These are phyloP conservation scores for Hansenula lynferdii DNA, from an alignment of 1,139 yeast species.

Conservation along the genomic window DNA sequence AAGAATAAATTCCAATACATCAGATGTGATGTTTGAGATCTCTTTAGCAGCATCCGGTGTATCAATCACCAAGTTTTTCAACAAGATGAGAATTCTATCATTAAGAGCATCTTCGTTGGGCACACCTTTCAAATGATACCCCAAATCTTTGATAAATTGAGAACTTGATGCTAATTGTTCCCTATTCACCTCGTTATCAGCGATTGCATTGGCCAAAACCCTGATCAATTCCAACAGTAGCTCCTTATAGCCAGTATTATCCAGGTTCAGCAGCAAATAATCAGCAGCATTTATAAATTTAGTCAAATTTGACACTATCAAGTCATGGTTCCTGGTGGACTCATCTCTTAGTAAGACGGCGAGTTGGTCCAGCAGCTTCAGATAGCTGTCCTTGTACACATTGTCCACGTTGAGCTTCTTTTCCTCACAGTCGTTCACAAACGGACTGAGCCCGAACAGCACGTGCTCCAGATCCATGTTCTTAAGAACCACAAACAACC, in stretches of 20 bases:
- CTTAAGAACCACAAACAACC: neutral
- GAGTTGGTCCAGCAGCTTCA: conserved; percentile 17
- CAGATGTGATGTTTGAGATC: conserved; percentile 9
- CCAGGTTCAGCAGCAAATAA: conserved; percentile 6
- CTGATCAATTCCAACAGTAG: conserved; percentile 14
- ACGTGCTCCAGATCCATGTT: conserved; percentile 20
- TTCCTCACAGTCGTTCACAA: conserved; percentile 13
- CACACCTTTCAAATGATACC: conserved; percentile 9
- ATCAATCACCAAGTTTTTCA: conserved; percentile 20
- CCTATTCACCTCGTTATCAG: conserved; percentile 20
- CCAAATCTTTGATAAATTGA: conserved; percentile 8
- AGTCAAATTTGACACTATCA: conserved; percentile 10
- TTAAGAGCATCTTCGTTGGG: conserved; percentile 18
- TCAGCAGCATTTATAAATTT: conserved; percentile 11
- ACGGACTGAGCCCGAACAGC: conserved; percentile 19
- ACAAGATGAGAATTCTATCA: conserved; percentile 12
- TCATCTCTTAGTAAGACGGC: conserved; percentile 18
- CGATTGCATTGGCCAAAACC: conserved; percentile 21
- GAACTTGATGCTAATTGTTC: conserved; percentile 4
- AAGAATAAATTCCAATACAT: conserved; percentile 9
- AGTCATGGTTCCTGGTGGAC: conserved; percentile 7
- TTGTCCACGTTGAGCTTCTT: conserved; percentile 6
- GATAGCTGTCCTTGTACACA: conserved; percentile 18
- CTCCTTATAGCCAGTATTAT: conserved; percentile 4
- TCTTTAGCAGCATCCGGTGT: conserved; percentile 9